Evolutionary conservation across 2,329 filamentous ascomycete genomes (phyloP).

Genomic region (Ceratocystis cubensis): DNA sequence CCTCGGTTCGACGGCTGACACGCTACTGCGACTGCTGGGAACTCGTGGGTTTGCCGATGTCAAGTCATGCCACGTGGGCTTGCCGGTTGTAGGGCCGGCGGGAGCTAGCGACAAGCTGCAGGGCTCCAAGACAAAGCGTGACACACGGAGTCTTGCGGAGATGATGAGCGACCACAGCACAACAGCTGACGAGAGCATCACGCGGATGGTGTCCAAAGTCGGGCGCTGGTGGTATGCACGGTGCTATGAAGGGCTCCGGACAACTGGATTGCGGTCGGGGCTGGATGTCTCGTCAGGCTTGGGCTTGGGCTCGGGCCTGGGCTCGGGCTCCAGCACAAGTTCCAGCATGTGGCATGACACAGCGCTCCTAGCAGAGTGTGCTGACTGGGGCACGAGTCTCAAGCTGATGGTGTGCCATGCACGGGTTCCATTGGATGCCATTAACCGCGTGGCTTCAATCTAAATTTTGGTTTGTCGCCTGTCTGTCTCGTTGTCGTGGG

Average conservation of each 20-base stretch:
- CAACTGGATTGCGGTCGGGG: neutral
- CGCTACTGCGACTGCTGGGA: constrained; percentile 54
- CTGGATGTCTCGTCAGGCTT: neutral
- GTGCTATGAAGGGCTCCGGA: constrained; percentile 61
- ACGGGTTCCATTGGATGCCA: constrained; percentile 51
- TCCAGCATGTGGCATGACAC: constrained; percentile 67
- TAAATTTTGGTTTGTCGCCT: constrained; percentile 4
- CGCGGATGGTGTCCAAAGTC: constrained; percentile 81
- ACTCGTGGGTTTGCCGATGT: constrained; percentile 57
- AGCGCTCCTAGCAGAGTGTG: constrained; percentile 67
- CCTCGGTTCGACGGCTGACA: constrained; percentile 47
- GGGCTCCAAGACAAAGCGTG: constrained; percentile 26
- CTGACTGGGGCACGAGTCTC: constrained; percentile 73
- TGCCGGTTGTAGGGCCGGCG: constrained; percentile 45
- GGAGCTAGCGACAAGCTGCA: constrained; percentile 24
- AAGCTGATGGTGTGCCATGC: constrained; percentile 87
- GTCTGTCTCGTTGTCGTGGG: neutral
- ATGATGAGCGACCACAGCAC: constrained; percentile 60
- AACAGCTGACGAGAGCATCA: constrained; percentile 69
- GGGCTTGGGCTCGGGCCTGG: constrained; percentile 31
- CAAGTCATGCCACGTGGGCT: constrained; percentile 64
- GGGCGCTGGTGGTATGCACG: constrained; percentile 93
- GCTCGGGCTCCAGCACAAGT: neutral
- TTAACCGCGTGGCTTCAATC: constrained; percentile 19
- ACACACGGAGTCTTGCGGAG: constrained; percentile 51